Evolutionary conservation across 2,329 filamentous ascomycete species (phyloP).

Genomic region (Dryadomyces quercivorus): DNA sequence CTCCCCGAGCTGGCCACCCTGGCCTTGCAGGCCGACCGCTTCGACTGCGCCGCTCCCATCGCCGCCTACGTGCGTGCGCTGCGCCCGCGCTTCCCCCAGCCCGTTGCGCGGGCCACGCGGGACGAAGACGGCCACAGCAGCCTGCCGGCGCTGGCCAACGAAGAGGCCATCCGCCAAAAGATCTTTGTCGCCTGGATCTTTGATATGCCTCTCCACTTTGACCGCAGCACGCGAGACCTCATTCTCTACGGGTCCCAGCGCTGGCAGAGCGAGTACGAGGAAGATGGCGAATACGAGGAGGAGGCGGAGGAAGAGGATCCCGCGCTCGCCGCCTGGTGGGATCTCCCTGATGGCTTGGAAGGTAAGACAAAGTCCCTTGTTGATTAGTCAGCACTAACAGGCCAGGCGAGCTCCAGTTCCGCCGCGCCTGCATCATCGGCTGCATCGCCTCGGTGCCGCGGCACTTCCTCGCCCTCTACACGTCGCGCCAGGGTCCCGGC

Average conservation of each 20-base stretch:
- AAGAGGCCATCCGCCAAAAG: conserved; percentile 59
- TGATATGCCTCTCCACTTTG: conserved; percentile 47
- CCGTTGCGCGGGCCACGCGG: neutral
- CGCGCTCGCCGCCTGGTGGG: conserved; percentile 51
- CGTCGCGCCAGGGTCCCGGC: conserved; percentile 39
- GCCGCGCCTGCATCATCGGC: conserved; percentile 54
- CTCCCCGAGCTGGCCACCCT: conserved; percentile 55
- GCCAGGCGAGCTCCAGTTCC: conserved; percentile 43
- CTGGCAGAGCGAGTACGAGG: conserved; percentile 31
- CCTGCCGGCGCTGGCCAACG: conserved; percentile 24
- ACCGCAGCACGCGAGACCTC: conserved; percentile 50
- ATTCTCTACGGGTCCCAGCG: conserved; percentile 52
- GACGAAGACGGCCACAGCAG: conserved; percentile 16
- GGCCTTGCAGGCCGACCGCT: conserved; percentile 60
- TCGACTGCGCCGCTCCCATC: conserved; percentile 49
- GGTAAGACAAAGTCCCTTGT: conserved; percentile 25
- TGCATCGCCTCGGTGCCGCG: conserved; percentile 57
- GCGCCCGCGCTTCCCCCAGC: conserved; percentile 37
- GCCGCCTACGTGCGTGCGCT: conserved; percentile 37
- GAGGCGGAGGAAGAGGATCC: conserved; percentile 18
- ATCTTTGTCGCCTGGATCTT: conserved; percentile 54
- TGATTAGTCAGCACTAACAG: neutral
- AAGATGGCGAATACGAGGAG: conserved; percentile 19
- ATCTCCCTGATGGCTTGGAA: conserved; percentile 57
- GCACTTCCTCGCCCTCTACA: conserved; percentile 57